Percentiles rank a stretch among this genome's conserved stretches.
Conservation (phyloP, 176 grass and related monocot species). For the Luzula sylvatica region DNA sequence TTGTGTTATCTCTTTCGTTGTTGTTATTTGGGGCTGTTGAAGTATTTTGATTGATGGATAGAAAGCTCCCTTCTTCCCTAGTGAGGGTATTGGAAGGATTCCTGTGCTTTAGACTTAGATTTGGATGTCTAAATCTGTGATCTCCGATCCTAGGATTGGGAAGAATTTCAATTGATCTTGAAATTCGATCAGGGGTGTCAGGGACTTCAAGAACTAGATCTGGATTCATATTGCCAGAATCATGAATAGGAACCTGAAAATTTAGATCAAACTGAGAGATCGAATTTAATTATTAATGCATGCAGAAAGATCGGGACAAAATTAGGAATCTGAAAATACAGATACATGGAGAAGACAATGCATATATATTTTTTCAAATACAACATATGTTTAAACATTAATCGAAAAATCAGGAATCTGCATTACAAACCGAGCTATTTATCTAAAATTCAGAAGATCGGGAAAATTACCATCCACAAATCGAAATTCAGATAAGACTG, state of each 20-base stretch:
- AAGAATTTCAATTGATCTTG: slow-evolving; percentile 15
- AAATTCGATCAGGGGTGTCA: slow-evolving; percentile 52
- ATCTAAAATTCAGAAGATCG: too few relatives aligned
- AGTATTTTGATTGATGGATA: slow-evolving; percentile 10
- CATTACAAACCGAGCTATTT: too few relatives aligned
- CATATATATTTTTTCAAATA: too few relatives aligned
- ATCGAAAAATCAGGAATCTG: too few relatives aligned
- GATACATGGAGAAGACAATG: too few relatives aligned
- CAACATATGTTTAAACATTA: too few relatives aligned
- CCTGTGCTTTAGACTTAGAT: slow-evolving; percentile 10
- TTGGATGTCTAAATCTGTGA: slow-evolving; percentile 18
- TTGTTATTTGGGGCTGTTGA: slow-evolving; percentile 17
- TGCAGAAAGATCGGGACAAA: too few relatives aligned
- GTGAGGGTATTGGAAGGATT: too few relatives aligned
- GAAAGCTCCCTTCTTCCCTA: too few relatives aligned
- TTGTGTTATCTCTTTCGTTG: slow-evolving; percentile 11
- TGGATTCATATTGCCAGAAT: slow-evolving; percentile 34
- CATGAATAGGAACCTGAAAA: slow-evolving; percentile 18
- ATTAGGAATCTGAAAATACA: too few relatives aligned
- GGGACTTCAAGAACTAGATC: slow-evolving; percentile 53
- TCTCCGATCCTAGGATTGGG: slow-evolving; percentile 4
- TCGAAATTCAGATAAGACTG: too few relatives aligned
- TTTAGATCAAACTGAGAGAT: neutral
- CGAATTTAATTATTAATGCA: neutral
- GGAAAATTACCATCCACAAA: too few relatives aligned